phyloP scores from a whole-genome alignment of 192 early-diverging fungal species.

The Paraglomus brasilianum region DNA sequence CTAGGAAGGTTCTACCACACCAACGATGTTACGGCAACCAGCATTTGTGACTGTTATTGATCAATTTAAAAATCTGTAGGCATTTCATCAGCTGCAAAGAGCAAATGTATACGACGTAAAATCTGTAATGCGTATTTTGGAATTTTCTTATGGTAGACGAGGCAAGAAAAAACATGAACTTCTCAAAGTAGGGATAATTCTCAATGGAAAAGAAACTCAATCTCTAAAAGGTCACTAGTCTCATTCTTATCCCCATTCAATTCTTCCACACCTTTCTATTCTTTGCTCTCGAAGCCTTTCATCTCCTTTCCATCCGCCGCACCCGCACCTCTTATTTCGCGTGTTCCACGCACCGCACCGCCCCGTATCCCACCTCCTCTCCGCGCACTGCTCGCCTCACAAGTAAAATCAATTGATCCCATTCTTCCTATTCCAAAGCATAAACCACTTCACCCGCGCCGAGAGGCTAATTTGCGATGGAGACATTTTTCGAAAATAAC shows the following conservation, averaged over 20 bases:
- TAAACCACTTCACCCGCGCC: constrained; percentile 18
- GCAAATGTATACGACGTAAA: constrained; percentile 25
- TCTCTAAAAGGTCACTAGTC: too few relatives aligned
- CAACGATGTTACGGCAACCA: too few relatives aligned
- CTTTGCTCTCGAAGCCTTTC: neutral
- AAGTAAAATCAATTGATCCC: constrained; percentile 17
- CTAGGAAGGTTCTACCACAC: constrained; percentile 3
- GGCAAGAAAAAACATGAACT: constrained; percentile 17
- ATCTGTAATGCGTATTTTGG: constrained; percentile 12
- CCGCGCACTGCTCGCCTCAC: constrained; percentile 5
- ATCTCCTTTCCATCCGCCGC: neutral
- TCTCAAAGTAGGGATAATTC: constrained; percentile 6
- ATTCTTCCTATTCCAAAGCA: constrained; percentile 11
- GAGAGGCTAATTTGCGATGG: constrained; percentile 27
- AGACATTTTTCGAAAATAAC: constrained; percentile 25
- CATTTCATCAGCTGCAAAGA: constrained; percentile 9
- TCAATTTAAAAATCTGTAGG: neutral
- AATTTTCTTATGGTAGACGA: constrained; percentile 22
- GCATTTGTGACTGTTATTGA: neutral
- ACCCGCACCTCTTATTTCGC: constrained; percentile 4
- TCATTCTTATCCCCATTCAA: too few relatives aligned
- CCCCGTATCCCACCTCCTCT: constrained; percentile 22
- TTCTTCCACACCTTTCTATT: too few relatives aligned
- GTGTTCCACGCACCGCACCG: constrained; percentile 11
- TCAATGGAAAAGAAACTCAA: neutral